A percentile compares a stretch with the other conserved stretches of the same genome.
Conservation (phyloP, 192 early-diverging fungal genomes). For the Linnemannia schmuckeri region DNA sequence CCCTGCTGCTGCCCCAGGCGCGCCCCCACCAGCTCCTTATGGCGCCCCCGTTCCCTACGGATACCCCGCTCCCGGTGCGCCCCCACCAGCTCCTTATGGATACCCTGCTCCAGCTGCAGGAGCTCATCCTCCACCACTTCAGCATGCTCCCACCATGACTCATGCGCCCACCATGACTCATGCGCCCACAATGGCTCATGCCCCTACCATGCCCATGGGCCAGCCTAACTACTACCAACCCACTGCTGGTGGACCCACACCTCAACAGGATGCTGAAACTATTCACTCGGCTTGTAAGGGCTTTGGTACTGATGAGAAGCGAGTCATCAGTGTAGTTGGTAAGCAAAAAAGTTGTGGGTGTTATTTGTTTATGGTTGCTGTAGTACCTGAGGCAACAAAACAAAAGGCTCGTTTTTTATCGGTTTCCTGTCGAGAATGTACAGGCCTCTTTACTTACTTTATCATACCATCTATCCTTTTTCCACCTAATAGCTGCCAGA, state of each 20-base stretch:
- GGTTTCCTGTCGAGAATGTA: not conserved
- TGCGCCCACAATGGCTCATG: conserved; percentile 25
- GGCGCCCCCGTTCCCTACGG: conserved; percentile 5
- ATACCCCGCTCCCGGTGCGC: conserved; percentile 22
- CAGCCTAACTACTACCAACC: conserved; percentile 17
- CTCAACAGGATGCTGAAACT: conserved; percentile 54
- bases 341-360: not conserved
- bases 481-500: conserved; percentile 18
- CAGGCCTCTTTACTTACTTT: not conserved
- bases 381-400: not conserved
- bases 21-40: conserved; percentile 11
- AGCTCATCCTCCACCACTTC: not conserved
- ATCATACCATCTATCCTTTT: not conserved
- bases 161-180: conserved; percentile 15
- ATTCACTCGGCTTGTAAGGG: conserved; percentile 45
- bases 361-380: not conserved
- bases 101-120: conserved; percentile 17
- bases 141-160: conserved; percentile 8
- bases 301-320: conserved; percentile 50
- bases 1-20: conserved; percentile 4
- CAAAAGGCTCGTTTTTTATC: not conserved
- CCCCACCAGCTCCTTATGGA: conserved; percentile 8
- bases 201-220: conserved; percentile 15
- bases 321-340: conserved; percentile 54
- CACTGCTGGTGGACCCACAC: conserved; percentile 26